Base-by-base conservation (phyloP, 2,329 filamentous ascomycete species). In the Trichoderma sp. region DNA sequence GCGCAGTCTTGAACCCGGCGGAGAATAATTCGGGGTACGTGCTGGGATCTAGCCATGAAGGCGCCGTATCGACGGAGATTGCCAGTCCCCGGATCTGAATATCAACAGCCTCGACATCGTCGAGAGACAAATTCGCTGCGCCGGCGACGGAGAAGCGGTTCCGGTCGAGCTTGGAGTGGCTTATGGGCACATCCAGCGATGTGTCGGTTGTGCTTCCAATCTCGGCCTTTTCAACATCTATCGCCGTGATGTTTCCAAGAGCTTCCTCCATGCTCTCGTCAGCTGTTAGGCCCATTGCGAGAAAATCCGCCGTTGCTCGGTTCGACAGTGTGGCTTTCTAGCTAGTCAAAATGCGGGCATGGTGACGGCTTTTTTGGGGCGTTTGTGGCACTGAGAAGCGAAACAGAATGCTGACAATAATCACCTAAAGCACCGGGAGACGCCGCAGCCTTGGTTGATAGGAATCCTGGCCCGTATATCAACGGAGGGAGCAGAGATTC, bases 21-120 rank as follows among this genome's bases (percentile, higher is more conserved):
- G 76, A 77, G 60, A 81, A 76, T 7, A 82, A 76, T 27, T 80
- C 78, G 0, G 77, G 74, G 48, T 84, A 85, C 1, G 83, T 85
- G 1, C 78, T 74, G 0, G 83, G 83, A 12, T 84, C 82, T 13
- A 84, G 73, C 73, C 83, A 81, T 39, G 84, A 84, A 4, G 87
- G 86, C 1, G 86, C 84, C 2, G 86, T 84, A 68, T 90, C 84
- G 19, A 90, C 86, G 1, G 81, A 83, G 8, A 90, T 84, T 1
- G 81, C 79, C 4, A 89, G 79, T 70, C 83, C 78, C 48, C 85
- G 83, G 27, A 89, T 82, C 64, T 82, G 81, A 22, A 89, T 81
- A 48, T 83, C 76, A 7, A 88, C 85, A 1, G 84, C 79, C 27
- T 85, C 80, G n/a, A 89, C 86, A 76, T 85, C 85, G 70, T 81